A percentile compares a stretch with the other conserved stretches of the same genome.
phyloP scores from a whole-genome alignment of 2,329 filamentous ascomycete species.

The Ambrosiella cleistominuta region DNA sequence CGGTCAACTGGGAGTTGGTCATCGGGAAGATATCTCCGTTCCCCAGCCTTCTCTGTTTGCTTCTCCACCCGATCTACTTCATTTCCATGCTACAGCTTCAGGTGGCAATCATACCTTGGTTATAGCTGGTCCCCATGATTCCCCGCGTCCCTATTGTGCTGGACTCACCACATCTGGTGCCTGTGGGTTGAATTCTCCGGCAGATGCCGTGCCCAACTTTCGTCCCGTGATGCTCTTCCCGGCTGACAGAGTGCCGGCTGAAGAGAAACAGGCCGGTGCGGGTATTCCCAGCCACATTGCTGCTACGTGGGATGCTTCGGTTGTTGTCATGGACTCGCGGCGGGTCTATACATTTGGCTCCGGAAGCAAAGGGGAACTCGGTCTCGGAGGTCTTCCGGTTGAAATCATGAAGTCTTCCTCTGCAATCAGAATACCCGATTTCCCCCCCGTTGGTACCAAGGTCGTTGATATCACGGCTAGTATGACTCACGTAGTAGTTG shows the following conservation, averaged over 20 bases:
- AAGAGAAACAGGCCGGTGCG: not conserved
- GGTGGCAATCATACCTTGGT: constrained; percentile 83
- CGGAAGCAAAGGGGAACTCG: constrained; percentile 56
- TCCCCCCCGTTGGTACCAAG: constrained; percentile 42
- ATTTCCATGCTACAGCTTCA: constrained; percentile 25
- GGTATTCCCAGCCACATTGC: constrained; percentile 29
- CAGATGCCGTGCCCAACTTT: constrained; percentile 11
- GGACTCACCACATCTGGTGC: constrained; percentile 24
- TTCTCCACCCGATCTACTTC: constrained; percentile 20
- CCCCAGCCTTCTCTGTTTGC: constrained; percentile 45
- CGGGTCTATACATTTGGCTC: constrained; percentile 46
- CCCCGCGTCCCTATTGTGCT: constrained; percentile 17
- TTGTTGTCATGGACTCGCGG: constrained; percentile 35
- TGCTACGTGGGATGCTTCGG: constrained; percentile 63
- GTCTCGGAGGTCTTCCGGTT: constrained; percentile 32
- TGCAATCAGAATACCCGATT: constrained; percentile 35
- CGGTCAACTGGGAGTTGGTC: constrained; percentile 55
- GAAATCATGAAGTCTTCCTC: constrained; percentile 29
- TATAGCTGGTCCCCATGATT: constrained; percentile 22
- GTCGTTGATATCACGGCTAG: constrained; percentile 52
- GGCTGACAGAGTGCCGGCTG: not conserved
- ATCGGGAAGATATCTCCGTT: constrained; percentile 51
- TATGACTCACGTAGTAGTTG: constrained; percentile 59
- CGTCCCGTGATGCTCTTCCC: constrained; percentile 11
- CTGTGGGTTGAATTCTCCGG: constrained; percentile 26